Percentiles rank a stretch among this genome's conserved stretches.
Conservation (phyloP, 225 moss, liverwort and hornwort species). For the Ulota crispa region DNA sequence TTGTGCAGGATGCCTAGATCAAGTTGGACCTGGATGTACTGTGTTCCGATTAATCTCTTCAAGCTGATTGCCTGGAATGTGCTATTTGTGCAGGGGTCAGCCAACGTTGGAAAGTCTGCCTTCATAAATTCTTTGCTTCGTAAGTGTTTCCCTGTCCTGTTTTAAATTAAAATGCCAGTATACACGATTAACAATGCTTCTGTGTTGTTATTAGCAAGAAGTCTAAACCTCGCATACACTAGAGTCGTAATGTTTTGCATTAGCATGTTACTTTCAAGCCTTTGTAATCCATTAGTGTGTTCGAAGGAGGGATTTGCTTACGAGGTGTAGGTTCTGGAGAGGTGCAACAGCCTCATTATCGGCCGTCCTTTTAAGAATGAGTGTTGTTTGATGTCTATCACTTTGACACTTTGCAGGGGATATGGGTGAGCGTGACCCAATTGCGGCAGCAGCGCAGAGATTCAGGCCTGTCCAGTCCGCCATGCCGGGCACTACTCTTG, state of each 20-base stretch:
- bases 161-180: neutral
- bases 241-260: neutral
- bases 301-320: neutral
- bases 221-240: neutral
- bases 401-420: conserved; percentile 53
- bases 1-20: neutral
- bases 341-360: neutral
- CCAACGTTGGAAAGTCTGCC: conserved; percentile 99
- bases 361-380: neutral
- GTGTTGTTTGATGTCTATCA: neutral
- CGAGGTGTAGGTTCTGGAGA: neutral
- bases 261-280: neutral
- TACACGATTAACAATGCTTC: neutral
- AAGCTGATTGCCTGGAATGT: conserved; percentile 16
- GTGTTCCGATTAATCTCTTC: neutral
- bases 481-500: conserved; percentile 99
- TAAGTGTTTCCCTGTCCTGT: conserved; percentile 38
- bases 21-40: neutral
- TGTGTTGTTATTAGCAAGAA: neutral
- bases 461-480: conserved; percentile 94
- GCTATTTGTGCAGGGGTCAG: conserved; percentile 76
- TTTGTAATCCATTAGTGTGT: neutral
- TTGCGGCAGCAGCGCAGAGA: conserved; percentile 77
- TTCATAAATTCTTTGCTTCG: conserved; percentile 88
- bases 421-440: conserved; percentile 78